Evolutionary conservation across 176 grass and related monocot species (phyloP).

Genomic region (Aegilops umbellulata): DNA sequence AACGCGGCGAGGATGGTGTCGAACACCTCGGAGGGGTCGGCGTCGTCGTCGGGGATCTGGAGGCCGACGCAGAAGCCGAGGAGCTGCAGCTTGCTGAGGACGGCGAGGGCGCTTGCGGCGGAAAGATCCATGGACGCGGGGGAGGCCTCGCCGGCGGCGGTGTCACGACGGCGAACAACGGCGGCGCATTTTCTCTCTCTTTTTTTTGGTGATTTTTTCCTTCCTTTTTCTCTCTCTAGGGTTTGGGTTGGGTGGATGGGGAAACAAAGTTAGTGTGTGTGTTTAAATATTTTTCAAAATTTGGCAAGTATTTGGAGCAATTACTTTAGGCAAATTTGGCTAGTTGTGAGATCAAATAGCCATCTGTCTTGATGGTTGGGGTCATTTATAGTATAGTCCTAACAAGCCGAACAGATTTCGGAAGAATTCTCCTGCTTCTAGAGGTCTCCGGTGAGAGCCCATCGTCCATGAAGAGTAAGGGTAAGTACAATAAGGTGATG

Average conservation of each 20-base stretch:
- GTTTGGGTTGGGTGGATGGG: not conserved
- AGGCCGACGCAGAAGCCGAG: constrained; percentile 52
- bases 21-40: constrained; percentile 47
- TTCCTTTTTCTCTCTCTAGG: not conserved
- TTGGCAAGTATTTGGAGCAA: not conserved
- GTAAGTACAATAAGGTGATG: no score
- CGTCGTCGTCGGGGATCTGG: constrained; percentile 15
- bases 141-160: constrained; percentile 20
- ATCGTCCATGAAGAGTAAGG: no score
- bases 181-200: constrained; percentile 1
- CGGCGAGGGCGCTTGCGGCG: constrained; percentile 19
- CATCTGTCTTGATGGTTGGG: not conserved
- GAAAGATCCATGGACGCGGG: constrained; percentile 22
- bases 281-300: not conserved
- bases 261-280: not conserved
- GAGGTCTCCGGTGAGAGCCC: no score
- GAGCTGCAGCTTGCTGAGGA: constrained; percentile 54
- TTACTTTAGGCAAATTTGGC: not conserved
- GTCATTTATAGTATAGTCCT: not conserved
- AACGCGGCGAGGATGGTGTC: constrained; percentile 47
- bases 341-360: not conserved
- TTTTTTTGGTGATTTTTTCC: not conserved
- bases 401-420: no score
- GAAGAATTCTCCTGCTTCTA: no score
- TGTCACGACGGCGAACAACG: constrained; percentile 19